phyloP scores from a whole-genome alignment of 106 monocot genomes.

The Dendrobium officinale region DNA sequence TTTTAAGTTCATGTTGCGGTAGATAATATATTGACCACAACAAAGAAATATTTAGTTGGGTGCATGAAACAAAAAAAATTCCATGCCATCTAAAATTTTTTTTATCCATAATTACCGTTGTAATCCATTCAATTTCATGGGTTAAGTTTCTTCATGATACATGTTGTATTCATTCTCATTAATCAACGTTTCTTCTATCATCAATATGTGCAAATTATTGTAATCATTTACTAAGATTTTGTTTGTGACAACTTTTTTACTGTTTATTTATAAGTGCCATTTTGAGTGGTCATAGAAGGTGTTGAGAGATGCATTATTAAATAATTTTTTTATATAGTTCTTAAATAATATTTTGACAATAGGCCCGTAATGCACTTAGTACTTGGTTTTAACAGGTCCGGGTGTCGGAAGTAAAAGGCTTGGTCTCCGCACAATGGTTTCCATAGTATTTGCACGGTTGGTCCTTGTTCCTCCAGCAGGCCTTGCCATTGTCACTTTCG shows the following conservation, averaged over 20 bases:
- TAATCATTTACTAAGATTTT: neutral
- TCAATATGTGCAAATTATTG: neutral
- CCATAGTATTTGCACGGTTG: conserved; percentile 73
- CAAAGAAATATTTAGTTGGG: too few relatives aligned
- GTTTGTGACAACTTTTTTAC: too few relatives aligned
- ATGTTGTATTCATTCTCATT: too few relatives aligned
- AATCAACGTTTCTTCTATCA: neutral
- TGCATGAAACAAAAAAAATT: too few relatives aligned
- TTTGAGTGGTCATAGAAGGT: neutral
- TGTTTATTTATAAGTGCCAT: neutral
- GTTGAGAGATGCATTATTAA: neutral
- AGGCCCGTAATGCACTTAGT: neutral
- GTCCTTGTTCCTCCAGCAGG: conserved; percentile 78
- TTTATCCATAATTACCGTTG: too few relatives aligned
- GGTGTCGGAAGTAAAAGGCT: conserved; percentile 76
- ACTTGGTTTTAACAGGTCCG: conserved; percentile 46
- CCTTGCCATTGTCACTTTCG: conserved; percentile 69
- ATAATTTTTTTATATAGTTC: neutral
- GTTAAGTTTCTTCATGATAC: too few relatives aligned
- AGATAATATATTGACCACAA: too few relatives aligned
- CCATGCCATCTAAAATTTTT: too few relatives aligned
- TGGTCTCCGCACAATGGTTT: conserved; percentile 65
- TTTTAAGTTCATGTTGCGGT: too few relatives aligned
- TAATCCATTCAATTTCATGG: too few relatives aligned
- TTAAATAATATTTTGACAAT: too few relatives aligned